A percentile compares a stretch with the other conserved stretches of the same genome.
Evolutionary conservation across 164 flowering plant genomes (phyloP).

Genomic region (grape (Vitis vinifera)): DNA sequence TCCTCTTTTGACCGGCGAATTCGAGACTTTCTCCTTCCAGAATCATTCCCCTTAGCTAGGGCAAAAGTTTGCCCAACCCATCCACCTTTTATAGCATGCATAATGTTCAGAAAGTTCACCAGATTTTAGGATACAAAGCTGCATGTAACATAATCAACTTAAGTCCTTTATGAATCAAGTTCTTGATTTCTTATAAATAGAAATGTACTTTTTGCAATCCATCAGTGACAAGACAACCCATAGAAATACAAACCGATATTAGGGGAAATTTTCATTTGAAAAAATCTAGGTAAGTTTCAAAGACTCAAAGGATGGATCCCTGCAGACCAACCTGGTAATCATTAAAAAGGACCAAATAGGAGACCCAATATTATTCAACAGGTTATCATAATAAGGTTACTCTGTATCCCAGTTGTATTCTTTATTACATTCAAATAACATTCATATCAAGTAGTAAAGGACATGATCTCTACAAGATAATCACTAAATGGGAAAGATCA

Average conservation of each 20-base stretch:
- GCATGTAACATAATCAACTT: conserved; percentile 7
- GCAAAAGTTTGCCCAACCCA: conserved; percentile 86
- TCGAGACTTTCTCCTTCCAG: conserved; percentile 69
- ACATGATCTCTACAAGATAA: background rate
- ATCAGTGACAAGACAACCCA: background rate
- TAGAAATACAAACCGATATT: background rate
- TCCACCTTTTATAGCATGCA: conserved; percentile 69
- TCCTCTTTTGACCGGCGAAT: conserved; percentile 85
- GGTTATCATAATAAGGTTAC: background rate
- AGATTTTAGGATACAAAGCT: conserved; percentile 8
- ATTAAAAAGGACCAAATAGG: background rate
- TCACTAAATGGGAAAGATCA: background rate
- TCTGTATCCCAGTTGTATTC: background rate
- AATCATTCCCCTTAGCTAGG: conserved; percentile 59
- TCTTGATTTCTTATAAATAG: background rate
- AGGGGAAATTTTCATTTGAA: background rate
- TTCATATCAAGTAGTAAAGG: background rate
- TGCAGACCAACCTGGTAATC: background rate
- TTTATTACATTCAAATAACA: background rate
- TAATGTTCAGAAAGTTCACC: conserved; percentile 26
- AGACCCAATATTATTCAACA: background rate
- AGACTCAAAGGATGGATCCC: background rate
- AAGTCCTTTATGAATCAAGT: background rate
- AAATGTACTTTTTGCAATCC: background rate
- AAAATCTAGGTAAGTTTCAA: background rate